Percentiles rank a stretch among this genome's conserved stretches.
phyloP scores from a whole-genome alignment of 2,329 filamentous ascomycete species.

The Phaeosphaeriaceae sp. region DNA sequence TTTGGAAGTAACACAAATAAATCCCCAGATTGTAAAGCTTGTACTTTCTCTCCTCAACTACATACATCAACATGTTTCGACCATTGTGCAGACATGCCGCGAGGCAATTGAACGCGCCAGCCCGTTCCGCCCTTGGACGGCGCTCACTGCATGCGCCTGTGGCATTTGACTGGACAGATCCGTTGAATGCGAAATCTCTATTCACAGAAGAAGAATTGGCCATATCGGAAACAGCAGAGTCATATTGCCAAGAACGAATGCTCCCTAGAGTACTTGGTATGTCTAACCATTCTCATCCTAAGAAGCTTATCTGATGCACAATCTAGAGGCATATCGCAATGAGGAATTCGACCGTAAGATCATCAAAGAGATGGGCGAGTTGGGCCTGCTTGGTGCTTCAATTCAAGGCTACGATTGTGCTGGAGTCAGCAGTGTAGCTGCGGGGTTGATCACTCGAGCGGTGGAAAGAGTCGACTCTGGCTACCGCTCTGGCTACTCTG shows the following conservation, averaged over 20 bases:
- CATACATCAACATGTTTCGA: constrained; percentile 51
- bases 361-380: constrained; percentile 87
- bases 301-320: constrained; percentile 11
- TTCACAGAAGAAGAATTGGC: constrained; percentile 90
- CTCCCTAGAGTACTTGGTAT: constrained; percentile 84
- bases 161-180: constrained; percentile 90
- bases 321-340: constrained; percentile 79
- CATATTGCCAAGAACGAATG: constrained; percentile 92
- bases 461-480: constrained; percentile 91
- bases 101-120: constrained; percentile 47
- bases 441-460: constrained; percentile 87
- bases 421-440: constrained; percentile 84
- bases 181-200: constrained; percentile 74
- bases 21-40: not conserved
- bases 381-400: constrained; percentile 85
- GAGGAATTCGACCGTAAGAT: constrained; percentile 88
- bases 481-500: constrained; percentile 91
- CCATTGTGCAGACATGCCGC: constrained; percentile 48
- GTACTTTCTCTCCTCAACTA: not conserved
- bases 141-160: constrained; percentile 53
- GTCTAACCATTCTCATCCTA: constrained; percentile 1
- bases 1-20: not conserved
- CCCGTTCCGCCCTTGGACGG: constrained; percentile 39
- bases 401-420: constrained; percentile 90
- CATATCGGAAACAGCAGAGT: constrained; percentile 87